Conservation (phyloP, 2,329 filamentous ascomycete genomes). For the Arthrinium puccinioides region DNA sequence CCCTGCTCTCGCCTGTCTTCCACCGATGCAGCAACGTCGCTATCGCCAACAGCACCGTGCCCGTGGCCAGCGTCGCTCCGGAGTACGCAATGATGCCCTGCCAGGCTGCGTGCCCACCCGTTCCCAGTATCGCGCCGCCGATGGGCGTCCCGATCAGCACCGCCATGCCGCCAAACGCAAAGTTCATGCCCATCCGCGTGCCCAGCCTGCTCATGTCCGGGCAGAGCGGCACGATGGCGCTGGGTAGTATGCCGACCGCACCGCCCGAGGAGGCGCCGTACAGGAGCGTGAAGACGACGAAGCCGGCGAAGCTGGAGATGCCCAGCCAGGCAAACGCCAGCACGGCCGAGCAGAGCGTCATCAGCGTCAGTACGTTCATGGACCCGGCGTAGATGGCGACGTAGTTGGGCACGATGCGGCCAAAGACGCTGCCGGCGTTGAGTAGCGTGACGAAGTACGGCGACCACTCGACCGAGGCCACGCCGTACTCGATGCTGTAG, state of each 20-base stretch:
- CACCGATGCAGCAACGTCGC: slow-evolving; percentile 14
- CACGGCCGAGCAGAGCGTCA: slow-evolving; percentile 22
- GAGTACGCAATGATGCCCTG: slow-evolving; percentile 23
- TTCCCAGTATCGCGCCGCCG: slow-evolving; percentile 39
- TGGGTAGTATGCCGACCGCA: slow-evolving; percentile 24
- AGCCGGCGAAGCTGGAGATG: slow-evolving; percentile 4
- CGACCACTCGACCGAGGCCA: slow-evolving; percentile 1
- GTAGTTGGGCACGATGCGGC: slow-evolving; percentile 27
- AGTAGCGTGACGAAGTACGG: slow-evolving; percentile 32
- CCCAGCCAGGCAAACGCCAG: slow-evolving; percentile 21
- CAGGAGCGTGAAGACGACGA: slow-evolving; percentile 12
- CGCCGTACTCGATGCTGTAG: slow-evolving; percentile 12
- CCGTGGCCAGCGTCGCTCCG: slow-evolving; percentile 20
- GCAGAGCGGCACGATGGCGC: slow-evolving; percentile 15
- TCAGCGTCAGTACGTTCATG: slow-evolving; percentile 26
- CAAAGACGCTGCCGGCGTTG: slow-evolving; percentile 29
- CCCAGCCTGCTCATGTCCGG: slow-evolving; percentile 22
- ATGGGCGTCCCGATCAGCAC: slow-evolving; percentile 42
- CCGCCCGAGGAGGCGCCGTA: slow-evolving; percentile 28
- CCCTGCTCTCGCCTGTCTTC: background rate
- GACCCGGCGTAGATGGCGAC: slow-evolving; percentile 28
- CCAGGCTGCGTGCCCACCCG: slow-evolving; percentile 20
- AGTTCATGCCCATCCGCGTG: slow-evolving; percentile 34
- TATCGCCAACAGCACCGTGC: slow-evolving; percentile 11
- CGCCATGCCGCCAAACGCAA: slow-evolving; percentile 32